Base-by-base conservation (phyloP, 2,329 filamentous ascomycete species). In the Aureobasidium mangrovei region DNA sequence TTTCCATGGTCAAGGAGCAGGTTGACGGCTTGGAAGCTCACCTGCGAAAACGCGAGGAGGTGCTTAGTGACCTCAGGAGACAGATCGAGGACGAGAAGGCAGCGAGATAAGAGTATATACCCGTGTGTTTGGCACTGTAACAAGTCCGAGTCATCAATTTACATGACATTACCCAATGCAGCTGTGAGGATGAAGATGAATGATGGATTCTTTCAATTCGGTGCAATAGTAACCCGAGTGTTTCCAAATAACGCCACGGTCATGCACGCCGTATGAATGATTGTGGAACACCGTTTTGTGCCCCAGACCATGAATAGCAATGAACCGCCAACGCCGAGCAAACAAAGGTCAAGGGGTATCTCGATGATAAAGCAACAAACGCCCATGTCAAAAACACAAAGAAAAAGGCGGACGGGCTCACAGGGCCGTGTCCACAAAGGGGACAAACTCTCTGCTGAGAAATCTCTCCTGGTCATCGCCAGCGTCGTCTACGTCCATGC, bases 1-100 rank as follows among this genome's bases (percentile, higher is more conserved):
- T 98, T 67, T 80, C 86, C 63, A 87, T 88, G 43, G 88, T 98
- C n/a, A 85, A 81, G 64, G 91, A 97, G 72, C 91, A 98, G 75
- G 84, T 98, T 2, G 90, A 96, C 60, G 90, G 91, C 0, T 70
- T 98, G 60, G 90, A 95, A 74, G 73, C 77, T 58, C 93, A 98
- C 75, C 72, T 96, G 64, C 78, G 82, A 64, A 83, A 83, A 60
- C 78, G 93, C 58, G 82, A 91, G 70, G 81, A 84, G 60, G 81
- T 84, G 31, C 73, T 98, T 63, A 82, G 86, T 45, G 85, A 88
- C 68, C 67, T 97, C 67, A 81, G 82, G 70, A 77, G 82, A 66
- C 84, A 96, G 72, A 86, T 97, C 70, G 90, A 96, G 64, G 85
- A 88, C 26, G 91, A 91, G 78, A 68, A 59, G 54, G 54, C 54